Conservation (phyloP, 768 basidiomycete species). For the Suillus luteus region DNA sequence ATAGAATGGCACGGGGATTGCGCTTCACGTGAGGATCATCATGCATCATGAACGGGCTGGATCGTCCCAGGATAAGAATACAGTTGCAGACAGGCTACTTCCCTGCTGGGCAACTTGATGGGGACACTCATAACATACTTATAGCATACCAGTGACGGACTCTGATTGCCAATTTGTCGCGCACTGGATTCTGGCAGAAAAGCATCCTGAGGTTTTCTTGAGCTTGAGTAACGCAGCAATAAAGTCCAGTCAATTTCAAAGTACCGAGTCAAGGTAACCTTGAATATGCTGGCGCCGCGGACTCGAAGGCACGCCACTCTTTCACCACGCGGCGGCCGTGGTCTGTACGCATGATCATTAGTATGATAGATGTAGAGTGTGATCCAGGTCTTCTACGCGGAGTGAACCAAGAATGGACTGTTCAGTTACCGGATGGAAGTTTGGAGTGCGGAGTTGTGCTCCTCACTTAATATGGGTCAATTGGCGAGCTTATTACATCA, state of each 20-base stretch:
- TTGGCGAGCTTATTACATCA: too few species aligned
- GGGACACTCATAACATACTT: background rate
- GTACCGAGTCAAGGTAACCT: background rate
- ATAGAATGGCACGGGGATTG: background rate
- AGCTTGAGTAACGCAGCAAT: background rate
- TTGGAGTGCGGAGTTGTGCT: slow-evolving; percentile 1
- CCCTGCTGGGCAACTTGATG: background rate
- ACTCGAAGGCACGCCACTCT: background rate
- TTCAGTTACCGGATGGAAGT: background rate
- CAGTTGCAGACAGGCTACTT: background rate
- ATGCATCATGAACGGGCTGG: too few species aligned
- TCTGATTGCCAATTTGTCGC: background rate
- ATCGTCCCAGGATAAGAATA: background rate
- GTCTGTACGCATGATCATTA: background rate
- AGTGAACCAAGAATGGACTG: background rate
- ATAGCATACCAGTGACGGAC: background rate
- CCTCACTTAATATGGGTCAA: too few species aligned
- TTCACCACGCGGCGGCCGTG: background rate
- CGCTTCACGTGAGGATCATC: background rate
- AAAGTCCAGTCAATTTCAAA: background rate
- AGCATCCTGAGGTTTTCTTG: background rate
- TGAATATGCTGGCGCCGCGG: background rate
- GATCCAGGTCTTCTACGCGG: background rate
- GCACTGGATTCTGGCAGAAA: background rate
- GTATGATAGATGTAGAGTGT: background rate